Conservation (phyloP, 2,329 filamentous ascomycete species). For the Pseudogymnoascus sp. region DNA sequence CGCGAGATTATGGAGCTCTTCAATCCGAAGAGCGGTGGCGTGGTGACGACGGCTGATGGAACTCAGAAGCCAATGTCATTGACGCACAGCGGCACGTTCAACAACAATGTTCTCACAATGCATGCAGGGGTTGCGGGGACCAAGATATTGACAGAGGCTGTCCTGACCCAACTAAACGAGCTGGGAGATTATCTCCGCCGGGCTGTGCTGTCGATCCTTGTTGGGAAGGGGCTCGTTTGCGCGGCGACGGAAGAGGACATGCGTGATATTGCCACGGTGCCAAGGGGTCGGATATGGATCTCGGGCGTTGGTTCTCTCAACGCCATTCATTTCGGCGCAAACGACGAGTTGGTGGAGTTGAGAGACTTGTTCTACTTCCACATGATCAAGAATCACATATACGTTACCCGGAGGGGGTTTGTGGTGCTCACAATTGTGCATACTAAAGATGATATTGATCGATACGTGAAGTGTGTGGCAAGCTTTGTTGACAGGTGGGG, state of each 20-base stretch:
- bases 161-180: constrained; percentile 16
- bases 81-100: constrained; percentile 55
- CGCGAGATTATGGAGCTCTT: constrained; percentile 49
- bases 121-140: constrained; percentile 36
- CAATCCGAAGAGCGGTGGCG: constrained; percentile 36
- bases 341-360: constrained; percentile 14
- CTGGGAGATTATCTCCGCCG: constrained; percentile 16
- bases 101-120: constrained; percentile 53
- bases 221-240: constrained; percentile 10
- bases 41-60: constrained; percentile 23
- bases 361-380: constrained; percentile 18
- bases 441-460: constrained; percentile 13
- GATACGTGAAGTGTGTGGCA: constrained; percentile 14
- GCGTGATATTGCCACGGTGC: not conserved
- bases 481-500: constrained; percentile 12
- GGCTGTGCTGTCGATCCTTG: constrained; percentile 12
- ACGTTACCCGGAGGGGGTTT: constrained; percentile 19
- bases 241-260: not conserved
- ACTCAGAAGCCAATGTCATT: constrained; percentile 12
- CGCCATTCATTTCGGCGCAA: constrained; percentile 17
- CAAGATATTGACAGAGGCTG: constrained; percentile 16
- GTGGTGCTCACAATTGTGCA: constrained; percentile 14
- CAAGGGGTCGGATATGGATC: constrained; percentile 15
- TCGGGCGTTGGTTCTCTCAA: constrained; percentile 19
- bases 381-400: constrained; percentile 19